Conservation (phyloP, 1,284 basidiomycete species). For the Cryptococcus hybrid region DNA sequence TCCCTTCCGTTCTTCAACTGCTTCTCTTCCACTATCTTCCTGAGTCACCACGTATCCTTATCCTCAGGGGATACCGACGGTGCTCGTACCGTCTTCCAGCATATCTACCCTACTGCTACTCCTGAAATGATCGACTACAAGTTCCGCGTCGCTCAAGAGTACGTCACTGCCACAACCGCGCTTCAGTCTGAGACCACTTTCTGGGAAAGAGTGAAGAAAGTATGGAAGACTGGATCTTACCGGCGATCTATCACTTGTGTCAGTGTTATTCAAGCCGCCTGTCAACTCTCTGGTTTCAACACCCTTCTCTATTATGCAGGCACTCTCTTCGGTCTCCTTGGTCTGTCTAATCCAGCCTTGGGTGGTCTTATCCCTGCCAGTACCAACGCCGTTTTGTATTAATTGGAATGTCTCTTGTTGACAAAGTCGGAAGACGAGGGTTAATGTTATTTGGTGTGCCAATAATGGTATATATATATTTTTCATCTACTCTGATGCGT, state of each 20-base stretch:
- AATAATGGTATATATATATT: slow-evolving; percentile 10
- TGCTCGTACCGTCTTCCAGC: slow-evolving; percentile 22
- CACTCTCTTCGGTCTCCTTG: slow-evolving; percentile 39
- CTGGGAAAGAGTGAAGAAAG: slow-evolving; percentile 9
- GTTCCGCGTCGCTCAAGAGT: too few species aligned
- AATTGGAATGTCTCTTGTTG: slow-evolving; percentile 36
- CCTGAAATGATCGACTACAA: slow-evolving; percentile 30
- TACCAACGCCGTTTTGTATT: slow-evolving; percentile 35
- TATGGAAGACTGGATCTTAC: slow-evolving; percentile 23
- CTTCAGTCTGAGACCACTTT: slow-evolving; percentile 13
- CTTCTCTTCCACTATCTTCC: slow-evolving; percentile 43
- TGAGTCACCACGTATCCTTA: slow-evolving; percentile 12
- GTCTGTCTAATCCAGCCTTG: slow-evolving; percentile 38
- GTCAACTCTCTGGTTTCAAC: slow-evolving; percentile 47
- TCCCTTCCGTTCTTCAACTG: slow-evolving; percentile 40
- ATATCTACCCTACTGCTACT: slow-evolving; percentile 34
- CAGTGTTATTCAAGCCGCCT: slow-evolving; percentile 13
- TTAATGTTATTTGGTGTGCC: slow-evolving; percentile 26
- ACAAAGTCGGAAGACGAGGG: slow-evolving; percentile 38
- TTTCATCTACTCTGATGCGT: too few species aligned
- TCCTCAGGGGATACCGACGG: slow-evolving; percentile 29
- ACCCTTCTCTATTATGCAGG: slow-evolving; percentile 37
- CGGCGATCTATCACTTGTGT: slow-evolving; percentile 24
- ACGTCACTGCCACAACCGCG: slow-evolving; percentile 18
- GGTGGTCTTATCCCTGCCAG: slow-evolving; percentile 8